phyloP scores from a whole-genome alignment of 352 stramenopile species.

The Phytopythium litorale region DNA sequence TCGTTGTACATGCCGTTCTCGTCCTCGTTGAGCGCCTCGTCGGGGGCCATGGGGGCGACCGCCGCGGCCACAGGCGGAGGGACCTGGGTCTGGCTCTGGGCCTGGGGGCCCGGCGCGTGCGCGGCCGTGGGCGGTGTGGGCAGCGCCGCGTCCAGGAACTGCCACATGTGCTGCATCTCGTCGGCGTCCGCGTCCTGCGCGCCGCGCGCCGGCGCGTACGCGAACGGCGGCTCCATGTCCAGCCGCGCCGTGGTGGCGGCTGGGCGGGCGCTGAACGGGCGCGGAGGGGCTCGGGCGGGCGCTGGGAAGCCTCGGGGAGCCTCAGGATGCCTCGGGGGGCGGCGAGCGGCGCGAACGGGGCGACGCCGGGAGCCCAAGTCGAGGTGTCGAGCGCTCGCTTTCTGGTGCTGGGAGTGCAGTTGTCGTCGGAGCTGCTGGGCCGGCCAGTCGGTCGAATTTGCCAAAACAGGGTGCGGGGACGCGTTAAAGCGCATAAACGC shows the following conservation, averaged over 20 bases:
- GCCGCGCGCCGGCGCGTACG: slow-evolving; percentile 8
- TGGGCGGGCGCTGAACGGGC: background rate
- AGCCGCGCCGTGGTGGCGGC: slow-evolving; percentile 3
- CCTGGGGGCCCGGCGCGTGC: slow-evolving; percentile 9
- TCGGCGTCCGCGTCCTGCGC: slow-evolving; percentile 29
- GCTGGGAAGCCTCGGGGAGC: too few relatives aligned
- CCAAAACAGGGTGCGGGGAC: background rate
- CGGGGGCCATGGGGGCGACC: slow-evolving; percentile 9
- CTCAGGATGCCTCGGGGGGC: too few relatives aligned
- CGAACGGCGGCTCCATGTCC: slow-evolving; percentile 12
- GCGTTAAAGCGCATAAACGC: slow-evolving; percentile 6
- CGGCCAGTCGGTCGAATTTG: background rate
- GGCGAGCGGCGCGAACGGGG: too few relatives aligned
- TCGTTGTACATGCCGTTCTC: slow-evolving; percentile 57
- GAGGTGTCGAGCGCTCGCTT: background rate
- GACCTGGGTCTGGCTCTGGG: too few relatives aligned
- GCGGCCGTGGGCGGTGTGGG: slow-evolving; percentile 32
- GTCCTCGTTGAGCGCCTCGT: slow-evolving; percentile 34
- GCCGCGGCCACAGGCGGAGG: slow-evolving; percentile 9
- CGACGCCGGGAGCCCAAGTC: too few relatives aligned
- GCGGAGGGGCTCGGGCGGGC: too few relatives aligned
- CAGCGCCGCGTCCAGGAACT: slow-evolving; percentile 57
- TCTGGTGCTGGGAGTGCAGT: background rate
- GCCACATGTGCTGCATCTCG: slow-evolving; percentile 64
- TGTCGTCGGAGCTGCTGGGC: background rate